phyloP scores from a whole-genome alignment of 2,329 filamentous ascomycete species.

The Nothopassalora personata region DNA sequence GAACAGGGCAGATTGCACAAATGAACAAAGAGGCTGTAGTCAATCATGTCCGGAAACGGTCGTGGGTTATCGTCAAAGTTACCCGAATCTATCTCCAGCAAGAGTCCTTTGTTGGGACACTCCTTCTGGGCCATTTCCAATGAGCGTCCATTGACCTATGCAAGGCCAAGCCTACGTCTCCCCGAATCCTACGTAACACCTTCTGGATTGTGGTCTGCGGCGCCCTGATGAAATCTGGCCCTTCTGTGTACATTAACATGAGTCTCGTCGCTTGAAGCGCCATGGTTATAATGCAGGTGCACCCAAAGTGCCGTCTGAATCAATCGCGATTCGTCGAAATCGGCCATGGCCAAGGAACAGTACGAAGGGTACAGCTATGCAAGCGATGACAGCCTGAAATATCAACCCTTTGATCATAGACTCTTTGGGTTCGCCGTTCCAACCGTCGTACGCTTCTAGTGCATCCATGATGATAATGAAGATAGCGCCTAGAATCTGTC shows the following conservation, averaged over 20 bases:
- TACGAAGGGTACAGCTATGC: slow-evolving; percentile 53
- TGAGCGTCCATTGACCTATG: too few species aligned
- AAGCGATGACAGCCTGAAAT: slow-evolving; percentile 69
- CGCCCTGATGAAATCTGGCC: too few species aligned
- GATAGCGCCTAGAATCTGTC: slow-evolving; percentile 76
- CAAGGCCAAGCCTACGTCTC: too few species aligned
- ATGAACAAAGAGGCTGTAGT: too few species aligned
- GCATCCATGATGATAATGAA: slow-evolving; percentile 82
- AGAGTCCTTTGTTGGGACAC: background rate
- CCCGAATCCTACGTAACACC: too few species aligned
- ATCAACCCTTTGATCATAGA: slow-evolving; percentile 73
- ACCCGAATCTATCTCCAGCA: background rate
- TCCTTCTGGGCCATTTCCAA: too few species aligned
- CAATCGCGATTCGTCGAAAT: slow-evolving; percentile 27
- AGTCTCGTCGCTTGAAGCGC: background rate
- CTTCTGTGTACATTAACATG: too few species aligned
- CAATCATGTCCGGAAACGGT: background rate
- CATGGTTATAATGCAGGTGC: background rate
- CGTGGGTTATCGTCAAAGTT: background rate
- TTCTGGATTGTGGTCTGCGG: background rate
- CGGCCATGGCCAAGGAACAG: slow-evolving; percentile 17
- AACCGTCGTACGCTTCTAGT: slow-evolving; percentile 47
- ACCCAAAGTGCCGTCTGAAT: background rate
- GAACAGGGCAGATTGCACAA: too few species aligned
- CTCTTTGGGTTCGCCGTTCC: slow-evolving; percentile 31